Base-by-base conservation (phyloP, 2,329 filamentous ascomycete species). In the Lachnellula willkommii region DNA sequence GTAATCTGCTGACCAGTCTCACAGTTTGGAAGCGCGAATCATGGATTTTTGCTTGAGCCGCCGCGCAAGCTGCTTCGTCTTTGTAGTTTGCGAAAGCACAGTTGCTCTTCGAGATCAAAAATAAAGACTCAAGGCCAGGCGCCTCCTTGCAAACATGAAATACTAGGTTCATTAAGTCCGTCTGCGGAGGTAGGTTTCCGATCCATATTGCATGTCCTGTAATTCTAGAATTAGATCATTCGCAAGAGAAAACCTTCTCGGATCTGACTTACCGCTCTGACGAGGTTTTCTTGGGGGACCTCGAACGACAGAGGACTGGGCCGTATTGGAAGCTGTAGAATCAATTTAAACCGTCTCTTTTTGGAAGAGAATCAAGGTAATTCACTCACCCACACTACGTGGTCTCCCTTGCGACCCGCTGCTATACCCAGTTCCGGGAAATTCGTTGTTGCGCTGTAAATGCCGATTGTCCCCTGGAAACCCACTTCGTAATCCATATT, bases 81-180 rank as follows among this genome's bases (percentile, higher is more conserved):
- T 86, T 89, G 70, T 95, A 97, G 68, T 97, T 97, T 62, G 95
- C 90, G 74, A 97, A 97, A 0, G 92, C 93, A 68, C 93, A 97
- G 69, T 96, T 96, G 70, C 92, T 96, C 71, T 96, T 96, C 0
- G 92, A 93, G 42, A 97, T 97, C 37, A 97, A 75, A 63, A 97
- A 96, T 0, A 97, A 76, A 47, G 91, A 96, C 69, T 96, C 89
- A 22, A 97, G 83, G 1, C 91, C 81, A 43, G 78, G 82, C 0
- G 79, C 80, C 0, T 90, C 86, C 62, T 92, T 87, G 60, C 83
- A 95, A 56, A 96, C 94, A 69, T 96, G 89, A 57, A 94, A 84
- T 52, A 96, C 95, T n/a, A 97, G 75, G 56, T 82, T 88, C 72
- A 90, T 85, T 12, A 97, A 79, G 42, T 86, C 86, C 0, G 91